Conservation (phyloP, 192 early-diverging fungal genomes). For the Phlyctochytrium arcticum region DNA sequence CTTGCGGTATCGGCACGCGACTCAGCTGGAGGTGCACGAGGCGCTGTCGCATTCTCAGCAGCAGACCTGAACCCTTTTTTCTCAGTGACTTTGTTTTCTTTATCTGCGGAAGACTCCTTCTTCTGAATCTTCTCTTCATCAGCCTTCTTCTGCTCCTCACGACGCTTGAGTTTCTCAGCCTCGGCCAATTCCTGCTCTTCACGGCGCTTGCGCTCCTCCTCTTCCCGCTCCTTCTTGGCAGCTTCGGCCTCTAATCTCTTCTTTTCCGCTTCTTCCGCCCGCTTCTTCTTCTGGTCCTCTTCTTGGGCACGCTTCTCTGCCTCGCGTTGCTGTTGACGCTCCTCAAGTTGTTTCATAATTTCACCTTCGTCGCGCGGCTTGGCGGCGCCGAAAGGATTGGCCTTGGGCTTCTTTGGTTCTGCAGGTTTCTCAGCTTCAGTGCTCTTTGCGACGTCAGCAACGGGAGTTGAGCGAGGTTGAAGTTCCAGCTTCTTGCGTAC, state of each 20-base stretch:
- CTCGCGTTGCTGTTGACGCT: conserved; percentile 38
- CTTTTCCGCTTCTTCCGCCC: conserved; percentile 20
- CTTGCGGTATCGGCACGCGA: conserved; percentile 7
- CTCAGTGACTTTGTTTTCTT: neutral
- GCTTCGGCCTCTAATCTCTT: neutral
- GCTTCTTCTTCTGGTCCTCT: conserved; percentile 30
- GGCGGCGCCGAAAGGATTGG: conserved; percentile 56
- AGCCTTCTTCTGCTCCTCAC: neutral
- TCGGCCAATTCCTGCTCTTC: neutral
- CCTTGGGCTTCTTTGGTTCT: conserved; percentile 35
- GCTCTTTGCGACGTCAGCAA: conserved; percentile 1
- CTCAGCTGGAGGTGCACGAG: neutral
- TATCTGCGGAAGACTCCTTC: neutral
- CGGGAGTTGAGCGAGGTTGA: conserved; percentile 30
- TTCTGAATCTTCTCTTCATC: neutral
- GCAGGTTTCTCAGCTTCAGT: conserved; percentile 4
- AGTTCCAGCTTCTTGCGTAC: conserved; percentile 42
- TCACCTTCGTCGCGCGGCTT: conserved; percentile 49
- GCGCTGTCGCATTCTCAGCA: neutral
- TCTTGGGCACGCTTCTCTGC: conserved; percentile 34
- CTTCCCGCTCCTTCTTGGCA: neutral
- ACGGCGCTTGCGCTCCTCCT: neutral
- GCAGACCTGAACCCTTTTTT: too few relatives aligned
- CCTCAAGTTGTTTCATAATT: conserved; percentile 49
- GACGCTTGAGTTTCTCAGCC: neutral